These are phyloP conservation scores for Eucalyptus tenuipes DNA, from an alignment of 345 rosid genomes.

Conservation along the genomic window DNA sequence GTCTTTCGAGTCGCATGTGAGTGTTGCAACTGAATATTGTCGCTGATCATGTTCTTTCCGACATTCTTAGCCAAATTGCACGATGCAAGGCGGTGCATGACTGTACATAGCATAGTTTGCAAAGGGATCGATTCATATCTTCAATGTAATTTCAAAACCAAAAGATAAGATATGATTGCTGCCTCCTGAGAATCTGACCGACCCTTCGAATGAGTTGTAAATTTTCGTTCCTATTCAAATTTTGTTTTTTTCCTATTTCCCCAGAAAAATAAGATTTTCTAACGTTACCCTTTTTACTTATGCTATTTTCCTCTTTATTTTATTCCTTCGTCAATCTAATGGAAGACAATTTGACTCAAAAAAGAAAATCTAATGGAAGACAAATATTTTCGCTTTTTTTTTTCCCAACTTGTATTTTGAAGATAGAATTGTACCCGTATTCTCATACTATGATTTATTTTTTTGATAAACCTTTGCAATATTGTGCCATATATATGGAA, in stretches of 20 bases:
- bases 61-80: not conserved
- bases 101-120: not conserved
- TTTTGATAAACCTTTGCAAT: not conserved
- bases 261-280: not conserved
- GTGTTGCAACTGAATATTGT: not conserved
- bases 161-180: not conserved
- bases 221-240: not conserved
- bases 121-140: not conserved
- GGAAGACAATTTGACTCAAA: not conserved
- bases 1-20: constrained; percentile 6
- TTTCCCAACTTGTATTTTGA: not conserved
- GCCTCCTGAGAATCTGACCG: not conserved
- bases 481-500: not conserved
- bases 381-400: not conserved
- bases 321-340: not conserved
- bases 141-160: not conserved
- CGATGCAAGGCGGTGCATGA: not conserved
- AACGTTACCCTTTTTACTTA: not conserved
- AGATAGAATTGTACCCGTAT: not conserved
- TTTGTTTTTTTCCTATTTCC: not conserved
- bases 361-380: no score
- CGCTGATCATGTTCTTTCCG: not conserved
- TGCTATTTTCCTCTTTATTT: not conserved
- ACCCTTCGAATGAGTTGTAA: not conserved
- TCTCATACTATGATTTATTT: not conserved